Evolutionary conservation across 768 basidiomycete species (phyloP).

Genomic region (Punctularia strigosozonata): DNA sequence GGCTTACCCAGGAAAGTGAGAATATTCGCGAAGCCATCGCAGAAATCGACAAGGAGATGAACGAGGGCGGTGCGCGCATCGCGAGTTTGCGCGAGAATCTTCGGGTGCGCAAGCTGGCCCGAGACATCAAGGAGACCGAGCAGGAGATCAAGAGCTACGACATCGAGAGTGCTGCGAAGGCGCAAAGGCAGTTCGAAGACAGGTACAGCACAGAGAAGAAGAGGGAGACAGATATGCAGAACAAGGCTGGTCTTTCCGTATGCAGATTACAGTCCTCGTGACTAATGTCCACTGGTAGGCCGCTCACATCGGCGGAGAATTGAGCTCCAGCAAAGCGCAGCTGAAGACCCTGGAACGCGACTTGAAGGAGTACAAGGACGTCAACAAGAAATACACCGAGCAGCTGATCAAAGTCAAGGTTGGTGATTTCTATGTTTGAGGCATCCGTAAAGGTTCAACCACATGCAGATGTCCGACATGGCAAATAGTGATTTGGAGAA

Average conservation of each 20-base stretch:
- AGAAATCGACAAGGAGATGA: conserved; percentile 66
- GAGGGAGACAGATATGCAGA: conserved; percentile 60
- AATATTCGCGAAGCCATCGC: conserved; percentile 32
- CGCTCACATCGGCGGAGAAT: conserved; percentile 73
- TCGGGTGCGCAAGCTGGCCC: conserved; percentile 55
- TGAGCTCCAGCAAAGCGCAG: conserved; percentile 61
- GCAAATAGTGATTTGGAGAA: conserved; percentile 96
- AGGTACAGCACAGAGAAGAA: conserved; percentile 63
- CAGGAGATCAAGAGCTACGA: conserved; percentile 64
- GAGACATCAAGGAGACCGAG: conserved; percentile 56
- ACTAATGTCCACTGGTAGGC: conserved; percentile 31
- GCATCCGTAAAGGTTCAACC: neutral
- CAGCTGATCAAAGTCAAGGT: conserved; percentile 95
- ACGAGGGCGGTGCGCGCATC: conserved; percentile 56
- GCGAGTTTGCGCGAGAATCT: conserved; percentile 77
- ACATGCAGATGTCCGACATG: conserved; percentile 84
- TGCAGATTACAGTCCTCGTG: conserved; percentile 2
- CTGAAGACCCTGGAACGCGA: conserved; percentile 57
- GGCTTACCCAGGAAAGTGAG: conserved; percentile 28
- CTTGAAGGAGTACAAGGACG: conserved; percentile 75
- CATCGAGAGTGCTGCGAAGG: conserved; percentile 78
- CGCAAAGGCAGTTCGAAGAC: conserved; percentile 74
- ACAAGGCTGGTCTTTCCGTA: conserved; percentile 34
- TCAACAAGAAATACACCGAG: conserved; percentile 76
- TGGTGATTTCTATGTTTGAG: conserved; percentile 4